phyloP scores from a whole-genome alignment of 2,329 filamentous ascomycete species.

The Thielaviopsis musarum region DNA sequence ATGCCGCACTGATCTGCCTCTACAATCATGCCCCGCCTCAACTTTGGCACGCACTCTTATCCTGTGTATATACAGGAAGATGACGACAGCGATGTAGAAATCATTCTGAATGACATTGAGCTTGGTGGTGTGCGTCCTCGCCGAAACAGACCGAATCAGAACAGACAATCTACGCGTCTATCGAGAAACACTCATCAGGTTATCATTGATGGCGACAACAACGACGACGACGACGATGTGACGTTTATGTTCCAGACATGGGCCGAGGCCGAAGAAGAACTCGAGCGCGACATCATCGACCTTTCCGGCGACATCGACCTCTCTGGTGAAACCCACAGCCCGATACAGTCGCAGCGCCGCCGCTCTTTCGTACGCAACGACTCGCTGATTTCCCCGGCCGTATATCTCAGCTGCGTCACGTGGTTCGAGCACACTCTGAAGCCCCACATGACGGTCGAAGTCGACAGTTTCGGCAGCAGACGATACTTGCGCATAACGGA shows the following conservation, averaged over 20 bases:
- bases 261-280: constrained; percentile 7
- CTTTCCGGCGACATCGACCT: constrained; percentile 17
- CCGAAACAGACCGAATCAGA: not conserved
- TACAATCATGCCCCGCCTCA: constrained; percentile 5
- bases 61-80: not conserved
- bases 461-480: constrained; percentile 8
- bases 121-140: not conserved
- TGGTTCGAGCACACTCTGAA: constrained; percentile 1
- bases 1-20: not conserved
- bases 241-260: constrained; percentile 3
- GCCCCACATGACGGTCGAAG: constrained; percentile 1
- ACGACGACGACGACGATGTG: constrained; percentile 2
- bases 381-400: not conserved
- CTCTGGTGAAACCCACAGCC: constrained; percentile 4
- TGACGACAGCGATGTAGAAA: not conserved
- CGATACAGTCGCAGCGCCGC: not conserved
- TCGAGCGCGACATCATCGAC: constrained; percentile 19
- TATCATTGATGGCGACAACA: not conserved
- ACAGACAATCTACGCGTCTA: not conserved
- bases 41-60: constrained; percentile 1
- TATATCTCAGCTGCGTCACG: not conserved
- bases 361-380: constrained; percentile 1
- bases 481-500: constrained; percentile 19
- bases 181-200: not conserved
- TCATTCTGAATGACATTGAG: constrained; percentile 3